phyloP scores from a whole-genome alignment of 352 stramenopile genomes.

The Phytophthora ohioensis region DNA sequence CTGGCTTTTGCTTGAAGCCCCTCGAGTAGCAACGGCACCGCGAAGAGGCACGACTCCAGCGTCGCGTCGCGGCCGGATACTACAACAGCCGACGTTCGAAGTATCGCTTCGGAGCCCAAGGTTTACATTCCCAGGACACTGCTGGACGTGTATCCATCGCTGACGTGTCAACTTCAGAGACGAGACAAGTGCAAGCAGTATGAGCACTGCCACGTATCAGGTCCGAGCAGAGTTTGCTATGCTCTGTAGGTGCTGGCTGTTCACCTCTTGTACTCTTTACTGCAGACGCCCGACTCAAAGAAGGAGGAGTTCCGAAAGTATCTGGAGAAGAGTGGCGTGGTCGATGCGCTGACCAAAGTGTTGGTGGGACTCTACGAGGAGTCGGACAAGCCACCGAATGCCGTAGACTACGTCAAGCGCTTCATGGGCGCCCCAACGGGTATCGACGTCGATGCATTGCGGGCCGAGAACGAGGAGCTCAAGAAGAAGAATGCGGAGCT shows the following conservation, averaged over 20 bases:
- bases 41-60: constrained; percentile 31
- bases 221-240: constrained; percentile 26
- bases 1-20: constrained; percentile 6
- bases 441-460: constrained; percentile 91
- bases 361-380: constrained; percentile 98
- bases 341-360: constrained; percentile 97
- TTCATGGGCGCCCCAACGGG: constrained; percentile 95
- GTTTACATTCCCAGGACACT: not conserved
- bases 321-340: constrained; percentile 97
- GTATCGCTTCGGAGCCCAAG: not conserved
- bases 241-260: too few species aligned
- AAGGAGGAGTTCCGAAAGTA: constrained; percentile 99
- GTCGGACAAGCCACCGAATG: constrained; percentile 95
- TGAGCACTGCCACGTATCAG: constrained; percentile 76
- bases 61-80: constrained; percentile 34
- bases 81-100: constrained; percentile 24
- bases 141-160: constrained; percentile 23
- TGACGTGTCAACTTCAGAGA: constrained; percentile 34
- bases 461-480: constrained; percentile 92
- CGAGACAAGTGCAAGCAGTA: constrained; percentile 26
- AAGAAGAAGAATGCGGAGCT: constrained; percentile 94
- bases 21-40: constrained; percentile 9
- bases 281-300: constrained; percentile 95
- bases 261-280: not conserved
- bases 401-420: constrained; percentile 97